phyloP scores from a whole-genome alignment of 768 basidiomycete genomes.

The Lactarius vividus region DNA sequence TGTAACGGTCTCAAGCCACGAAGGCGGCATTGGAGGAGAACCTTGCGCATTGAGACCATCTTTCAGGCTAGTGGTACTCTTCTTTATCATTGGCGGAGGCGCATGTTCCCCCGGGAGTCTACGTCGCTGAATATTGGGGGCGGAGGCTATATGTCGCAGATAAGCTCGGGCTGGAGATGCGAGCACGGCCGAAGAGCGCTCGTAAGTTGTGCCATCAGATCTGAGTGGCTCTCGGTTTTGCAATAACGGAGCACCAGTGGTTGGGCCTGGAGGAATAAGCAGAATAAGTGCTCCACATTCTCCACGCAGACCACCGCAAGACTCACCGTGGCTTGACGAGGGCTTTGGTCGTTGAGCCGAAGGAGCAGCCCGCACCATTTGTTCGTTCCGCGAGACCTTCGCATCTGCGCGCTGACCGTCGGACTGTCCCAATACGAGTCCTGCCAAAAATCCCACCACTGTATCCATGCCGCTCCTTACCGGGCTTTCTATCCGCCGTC shows the following conservation, averaged over 20 bases:
- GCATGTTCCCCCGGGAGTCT: conserved; percentile 12
- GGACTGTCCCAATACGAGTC: conserved; percentile 48
- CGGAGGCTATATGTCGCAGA: conserved; percentile 72
- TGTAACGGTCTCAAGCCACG: conserved; percentile 73
- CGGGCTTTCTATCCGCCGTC: conserved; percentile 32
- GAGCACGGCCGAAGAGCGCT: conserved; percentile 30
- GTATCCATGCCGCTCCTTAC: conserved; percentile 47
- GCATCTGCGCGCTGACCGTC: conserved; percentile 27
- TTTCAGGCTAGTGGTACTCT: conserved; percentile 36
- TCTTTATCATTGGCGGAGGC: not conserved
- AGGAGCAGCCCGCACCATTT: not conserved
- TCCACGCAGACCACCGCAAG: not conserved
- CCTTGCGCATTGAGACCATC: conserved; percentile 36
- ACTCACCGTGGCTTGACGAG: conserved; percentile 5
- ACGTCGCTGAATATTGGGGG: conserved; percentile 42
- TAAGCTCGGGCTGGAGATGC: conserved; percentile 57
- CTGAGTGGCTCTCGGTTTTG: conserved; percentile 16
- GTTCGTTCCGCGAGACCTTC: conserved; percentile 26
- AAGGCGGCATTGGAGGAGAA: conserved; percentile 54
- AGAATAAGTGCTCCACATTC: not conserved
- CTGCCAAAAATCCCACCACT: conserved; percentile 65
- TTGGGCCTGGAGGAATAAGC: not conserved
- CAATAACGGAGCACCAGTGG: conserved; percentile 6
- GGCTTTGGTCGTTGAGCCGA: not conserved
- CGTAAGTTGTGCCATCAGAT: conserved; percentile 27